Evolutionary conservation across 176 grass and related monocot species (phyloP).

Genomic region (Tuctoria greenei): DNA sequence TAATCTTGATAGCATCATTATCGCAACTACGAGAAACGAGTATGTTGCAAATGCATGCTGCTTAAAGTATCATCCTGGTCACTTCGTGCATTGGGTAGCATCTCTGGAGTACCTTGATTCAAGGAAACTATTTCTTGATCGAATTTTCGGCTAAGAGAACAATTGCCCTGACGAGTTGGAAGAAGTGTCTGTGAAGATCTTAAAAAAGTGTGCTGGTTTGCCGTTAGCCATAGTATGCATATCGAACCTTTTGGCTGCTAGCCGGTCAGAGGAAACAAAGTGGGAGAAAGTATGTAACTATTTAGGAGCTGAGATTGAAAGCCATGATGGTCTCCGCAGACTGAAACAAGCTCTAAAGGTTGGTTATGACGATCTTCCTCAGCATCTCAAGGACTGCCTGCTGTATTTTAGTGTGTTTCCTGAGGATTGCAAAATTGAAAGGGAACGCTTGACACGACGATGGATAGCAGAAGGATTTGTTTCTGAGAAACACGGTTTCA

Average conservation of each 20-base stretch:
- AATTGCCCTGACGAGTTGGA: not conserved
- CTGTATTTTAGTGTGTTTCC: conserved; percentile 38
- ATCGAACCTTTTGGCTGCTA: not conserved
- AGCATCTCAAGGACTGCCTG: conserved; percentile 32
- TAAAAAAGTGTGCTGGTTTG: conserved; percentile 3
- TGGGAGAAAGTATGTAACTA: not conserved
- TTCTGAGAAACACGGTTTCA: not conserved
- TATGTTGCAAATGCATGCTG: not conserved
- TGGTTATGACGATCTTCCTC: conserved; percentile 35
- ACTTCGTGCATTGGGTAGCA: not conserved
- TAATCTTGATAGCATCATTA: not conserved
- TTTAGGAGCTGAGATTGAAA: not conserved
- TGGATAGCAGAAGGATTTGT: conserved; percentile 50
- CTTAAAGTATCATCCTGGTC: not conserved
- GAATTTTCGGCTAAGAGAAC: not conserved
- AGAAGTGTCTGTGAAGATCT: not conserved
- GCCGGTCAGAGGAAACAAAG: not conserved
- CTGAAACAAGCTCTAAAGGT: not conserved
- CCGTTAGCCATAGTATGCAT: conserved; percentile 8
- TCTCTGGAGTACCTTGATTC: not conserved
- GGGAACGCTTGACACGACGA: conserved; percentile 25
- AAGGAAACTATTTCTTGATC: not conserved
- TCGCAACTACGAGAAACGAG: not conserved
- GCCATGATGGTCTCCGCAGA: not conserved
- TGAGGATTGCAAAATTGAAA: not conserved